Evolutionary conservation across 192 early-diverging fungal species (phyloP).

Genomic region (Haplosporangium gracile): DNA sequence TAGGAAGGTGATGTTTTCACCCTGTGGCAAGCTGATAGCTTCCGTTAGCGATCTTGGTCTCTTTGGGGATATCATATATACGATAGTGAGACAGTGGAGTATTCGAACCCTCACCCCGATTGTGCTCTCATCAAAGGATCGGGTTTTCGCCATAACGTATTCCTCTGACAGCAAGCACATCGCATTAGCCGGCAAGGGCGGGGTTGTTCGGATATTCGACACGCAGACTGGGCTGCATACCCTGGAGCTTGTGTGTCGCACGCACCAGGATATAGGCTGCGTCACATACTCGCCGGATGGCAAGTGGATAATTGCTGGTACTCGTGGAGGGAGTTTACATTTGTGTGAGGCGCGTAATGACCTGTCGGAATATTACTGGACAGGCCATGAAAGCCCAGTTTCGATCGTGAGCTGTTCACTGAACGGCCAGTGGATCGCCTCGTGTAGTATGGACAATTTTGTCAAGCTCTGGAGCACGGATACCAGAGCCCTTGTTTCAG

Average conservation of each 20-base stretch:
- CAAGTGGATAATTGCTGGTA: neutral
- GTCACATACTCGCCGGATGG: neutral
- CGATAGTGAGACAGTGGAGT: no score
- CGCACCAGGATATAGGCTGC: neutral
- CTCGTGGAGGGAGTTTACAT: rapidly evolving
- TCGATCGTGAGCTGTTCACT: neutral
- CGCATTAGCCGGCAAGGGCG: no score
- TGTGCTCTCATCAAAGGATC: no score
- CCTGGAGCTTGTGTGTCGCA: neutral
- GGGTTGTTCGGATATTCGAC: no score
- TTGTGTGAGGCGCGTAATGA: neutral
- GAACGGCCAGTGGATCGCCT: neutral
- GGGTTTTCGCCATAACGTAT: no score
- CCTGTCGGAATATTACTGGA: neutral
- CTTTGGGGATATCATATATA: no score
- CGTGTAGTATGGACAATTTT: neutral
- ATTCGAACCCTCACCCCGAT: no score
- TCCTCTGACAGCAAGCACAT: no score
- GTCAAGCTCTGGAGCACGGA: neutral
- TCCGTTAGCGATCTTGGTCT: no score
- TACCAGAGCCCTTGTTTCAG: neutral
- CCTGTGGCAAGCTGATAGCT: no score
- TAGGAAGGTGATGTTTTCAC: no score
- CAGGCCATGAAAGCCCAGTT: neutral
- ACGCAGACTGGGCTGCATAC: neutral